phyloP scores from a whole-genome alignment of 2,329 filamentous ascomycete genomes.

The Fusarium equiseti region DNA sequence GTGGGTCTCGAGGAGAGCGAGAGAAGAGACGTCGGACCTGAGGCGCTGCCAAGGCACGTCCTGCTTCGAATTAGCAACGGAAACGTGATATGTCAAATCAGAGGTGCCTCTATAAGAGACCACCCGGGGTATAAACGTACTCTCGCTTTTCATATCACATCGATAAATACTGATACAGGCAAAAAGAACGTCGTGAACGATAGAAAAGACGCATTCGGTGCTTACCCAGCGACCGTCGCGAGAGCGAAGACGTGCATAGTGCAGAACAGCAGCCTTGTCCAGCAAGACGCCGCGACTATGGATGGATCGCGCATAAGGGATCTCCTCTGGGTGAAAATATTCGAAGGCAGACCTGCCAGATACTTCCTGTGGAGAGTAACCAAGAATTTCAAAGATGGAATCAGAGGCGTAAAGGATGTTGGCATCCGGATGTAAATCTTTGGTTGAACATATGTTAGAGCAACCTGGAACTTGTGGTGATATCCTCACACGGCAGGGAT shows the following conservation, averaged over 20 bases:
- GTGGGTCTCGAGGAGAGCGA: slow-evolving; percentile 82
- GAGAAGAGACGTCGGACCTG: slow-evolving; percentile 83
- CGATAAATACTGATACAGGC: slow-evolving; percentile 85
- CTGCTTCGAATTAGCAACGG: slow-evolving; percentile 57
- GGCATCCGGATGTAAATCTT: slow-evolving; percentile 78
- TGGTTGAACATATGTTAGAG: slow-evolving; percentile 14
- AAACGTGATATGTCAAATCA: neutral
- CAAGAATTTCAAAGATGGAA: slow-evolving; percentile 85
- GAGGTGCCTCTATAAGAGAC: neutral
- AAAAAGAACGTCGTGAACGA: slow-evolving; percentile 89
- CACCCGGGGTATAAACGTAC: slow-evolving; percentile 64
- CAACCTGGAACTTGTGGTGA: neutral
- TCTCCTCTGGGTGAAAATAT: slow-evolving; percentile 86
- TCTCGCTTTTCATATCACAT: slow-evolving; percentile 75
- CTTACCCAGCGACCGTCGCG: slow-evolving; percentile 78
- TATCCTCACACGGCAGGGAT: slow-evolving; percentile 1
- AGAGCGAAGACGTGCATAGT: slow-evolving; percentile 80
- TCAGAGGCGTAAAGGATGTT: slow-evolving; percentile 86
- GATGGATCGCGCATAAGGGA: slow-evolving; percentile 78
- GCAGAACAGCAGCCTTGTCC: slow-evolving; percentile 86
- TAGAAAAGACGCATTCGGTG: slow-evolving; percentile 90
- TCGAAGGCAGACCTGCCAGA: slow-evolving; percentile 83
- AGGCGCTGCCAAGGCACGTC: slow-evolving; percentile 80
- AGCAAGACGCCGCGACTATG: slow-evolving; percentile 80
- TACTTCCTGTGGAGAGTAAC: slow-evolving; percentile 81